A percentile compares a stretch with the other conserved stretches of the same genome.
Conservation (phyloP, 108 stramenopile species). For the Nitzschia palea region DNA sequence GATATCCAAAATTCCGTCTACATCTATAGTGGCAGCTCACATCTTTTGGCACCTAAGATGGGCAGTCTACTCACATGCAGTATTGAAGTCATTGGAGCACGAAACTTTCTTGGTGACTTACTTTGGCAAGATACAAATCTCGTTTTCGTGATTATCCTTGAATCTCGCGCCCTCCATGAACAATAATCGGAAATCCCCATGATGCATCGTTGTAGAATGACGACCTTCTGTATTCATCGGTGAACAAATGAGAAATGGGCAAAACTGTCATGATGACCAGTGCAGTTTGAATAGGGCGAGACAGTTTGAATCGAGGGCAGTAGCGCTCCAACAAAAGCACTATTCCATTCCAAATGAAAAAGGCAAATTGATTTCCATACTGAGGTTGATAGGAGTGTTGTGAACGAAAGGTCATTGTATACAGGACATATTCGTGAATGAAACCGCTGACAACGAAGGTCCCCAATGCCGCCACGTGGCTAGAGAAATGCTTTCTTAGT, state of each 20-base stretch:
- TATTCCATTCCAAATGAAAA: conserved; percentile 63
- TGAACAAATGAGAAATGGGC: conserved; percentile 56
- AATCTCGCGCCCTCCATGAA: neutral
- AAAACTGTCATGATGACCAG: conserved; percentile 50
- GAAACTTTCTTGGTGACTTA: too few relatives aligned
- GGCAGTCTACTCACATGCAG: too few relatives aligned
- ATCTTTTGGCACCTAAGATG: too few relatives aligned
- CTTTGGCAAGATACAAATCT: too few relatives aligned
- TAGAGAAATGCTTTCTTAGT: conserved; percentile 28
- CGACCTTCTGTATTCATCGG: conserved; percentile 43
- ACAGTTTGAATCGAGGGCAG: conserved; percentile 10
- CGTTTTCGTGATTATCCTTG: neutral
- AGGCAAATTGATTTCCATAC: conserved; percentile 43
- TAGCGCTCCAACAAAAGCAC: conserved; percentile 43
- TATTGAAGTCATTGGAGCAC: too few relatives aligned
- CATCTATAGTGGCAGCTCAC: too few relatives aligned
- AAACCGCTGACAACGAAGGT: conserved; percentile 54
- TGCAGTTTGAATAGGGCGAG: conserved; percentile 32
- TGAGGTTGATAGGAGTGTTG: conserved; percentile 10
- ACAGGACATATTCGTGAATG: conserved; percentile 55
- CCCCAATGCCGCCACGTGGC: conserved; percentile 30
- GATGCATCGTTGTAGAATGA: conserved; percentile 39
- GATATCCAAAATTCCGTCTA: too few relatives aligned
- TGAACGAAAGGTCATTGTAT: neutral
- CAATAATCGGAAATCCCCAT: conserved; percentile 26